A percentile compares a stretch with the other conserved stretches of the same genome.
Conservation (phyloP, 2,329 filamentous ascomycete genomes). For the Fusarium nelsonii region DNA sequence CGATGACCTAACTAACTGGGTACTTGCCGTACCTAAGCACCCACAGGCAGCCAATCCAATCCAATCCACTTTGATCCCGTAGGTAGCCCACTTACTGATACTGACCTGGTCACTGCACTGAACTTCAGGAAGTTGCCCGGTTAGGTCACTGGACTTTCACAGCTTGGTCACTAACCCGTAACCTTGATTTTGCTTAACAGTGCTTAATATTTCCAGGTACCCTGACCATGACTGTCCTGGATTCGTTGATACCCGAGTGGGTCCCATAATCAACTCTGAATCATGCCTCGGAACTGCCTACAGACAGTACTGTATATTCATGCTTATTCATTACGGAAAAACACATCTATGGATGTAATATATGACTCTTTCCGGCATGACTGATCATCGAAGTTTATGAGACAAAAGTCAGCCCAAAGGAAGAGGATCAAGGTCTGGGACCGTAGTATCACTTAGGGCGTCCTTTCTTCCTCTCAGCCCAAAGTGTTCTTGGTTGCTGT, state of each 20-base stretch:
- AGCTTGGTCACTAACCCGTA: constrained; percentile 22
- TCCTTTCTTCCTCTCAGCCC: neutral
- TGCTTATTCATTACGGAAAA: neutral
- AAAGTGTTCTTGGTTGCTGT: neutral
- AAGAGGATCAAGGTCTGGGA: neutral
- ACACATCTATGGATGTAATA: neutral
- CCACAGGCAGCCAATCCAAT: constrained; percentile 26
- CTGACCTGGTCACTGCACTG: neutral
- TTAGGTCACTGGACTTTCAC: neutral
- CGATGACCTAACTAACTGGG: constrained; percentile 39
- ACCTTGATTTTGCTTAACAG: constrained; percentile 17
- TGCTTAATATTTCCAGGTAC: constrained; percentile 16
- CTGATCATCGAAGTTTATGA: neutral
- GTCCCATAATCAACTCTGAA: constrained; percentile 20
- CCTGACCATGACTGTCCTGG: neutral
- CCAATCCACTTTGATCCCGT: constrained; percentile 8
- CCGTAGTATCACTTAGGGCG: neutral
- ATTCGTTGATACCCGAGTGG: constrained; percentile 32
- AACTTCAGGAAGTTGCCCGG: neutral
- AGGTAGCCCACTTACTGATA: constrained; percentile 6
- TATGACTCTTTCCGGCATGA: neutral
- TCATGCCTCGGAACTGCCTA: constrained; percentile 7
- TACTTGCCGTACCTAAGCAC: constrained; percentile 9
- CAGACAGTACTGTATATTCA: neutral
- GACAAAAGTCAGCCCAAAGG: neutral